Percentiles rank a stretch among this genome's conserved stretches.
These are phyloP conservation scores for Gynochthodes officinalis DNA, from an alignment of 257 asterid species.

Conservation along the genomic window DNA sequence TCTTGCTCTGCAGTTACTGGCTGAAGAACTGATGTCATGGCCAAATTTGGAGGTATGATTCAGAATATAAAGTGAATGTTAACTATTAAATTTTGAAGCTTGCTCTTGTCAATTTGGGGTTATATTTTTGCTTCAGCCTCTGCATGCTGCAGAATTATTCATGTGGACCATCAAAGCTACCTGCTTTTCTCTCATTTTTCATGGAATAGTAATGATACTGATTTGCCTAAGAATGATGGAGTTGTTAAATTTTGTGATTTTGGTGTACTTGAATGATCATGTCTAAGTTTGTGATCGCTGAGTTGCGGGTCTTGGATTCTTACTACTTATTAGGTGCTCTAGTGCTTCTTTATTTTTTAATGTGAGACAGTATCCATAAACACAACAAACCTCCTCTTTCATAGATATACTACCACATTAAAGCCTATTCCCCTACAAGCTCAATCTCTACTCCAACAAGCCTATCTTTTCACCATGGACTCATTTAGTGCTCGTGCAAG, in stretches of 20 bases:
- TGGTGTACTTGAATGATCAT: neutral
- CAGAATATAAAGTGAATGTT: neutral
- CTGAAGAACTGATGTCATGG: slow-evolving; percentile 89
- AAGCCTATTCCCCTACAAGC: too few species aligned
- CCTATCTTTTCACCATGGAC: too few species aligned
- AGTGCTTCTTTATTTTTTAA: too few species aligned
- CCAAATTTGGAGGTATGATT: slow-evolving; percentile 76
- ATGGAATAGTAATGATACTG: neutral
- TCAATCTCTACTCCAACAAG: too few species aligned
- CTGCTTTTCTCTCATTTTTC: neutral
- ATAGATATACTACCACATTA: too few species aligned
- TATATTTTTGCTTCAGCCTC: neutral
- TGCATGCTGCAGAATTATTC: neutral
- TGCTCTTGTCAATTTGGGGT: slow-evolving; percentile 1
- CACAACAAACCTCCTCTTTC: too few species aligned
- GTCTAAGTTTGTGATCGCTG: too few species aligned
- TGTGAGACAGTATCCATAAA: too few species aligned
- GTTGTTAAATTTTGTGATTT: neutral
- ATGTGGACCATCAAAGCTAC: neutral
- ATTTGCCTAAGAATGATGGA: neutral
- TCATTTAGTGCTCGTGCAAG: too few species aligned
- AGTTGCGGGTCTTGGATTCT: too few species aligned
- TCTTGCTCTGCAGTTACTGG: slow-evolving; percentile 69
- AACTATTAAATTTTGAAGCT: neutral
- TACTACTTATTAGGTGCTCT: too few species aligned